These are phyloP conservation scores for Trypanosoma conorhini DNA, from an alignment of 208 protist species.

Conservation along the genomic window DNA sequence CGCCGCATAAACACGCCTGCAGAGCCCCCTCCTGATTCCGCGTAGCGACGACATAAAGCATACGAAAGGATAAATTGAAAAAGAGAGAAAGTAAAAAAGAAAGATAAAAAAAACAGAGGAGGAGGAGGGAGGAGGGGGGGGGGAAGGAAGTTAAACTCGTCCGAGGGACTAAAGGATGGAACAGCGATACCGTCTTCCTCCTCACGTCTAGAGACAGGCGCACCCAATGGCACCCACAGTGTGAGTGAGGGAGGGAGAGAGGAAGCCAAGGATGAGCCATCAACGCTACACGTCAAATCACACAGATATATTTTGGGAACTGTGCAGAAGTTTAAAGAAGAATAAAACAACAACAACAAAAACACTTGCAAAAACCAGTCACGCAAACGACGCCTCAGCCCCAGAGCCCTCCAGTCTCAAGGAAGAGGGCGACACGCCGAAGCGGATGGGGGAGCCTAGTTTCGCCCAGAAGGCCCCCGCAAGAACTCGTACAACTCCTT, in stretches of 20 bases:
- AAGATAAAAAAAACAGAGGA: not conserved
- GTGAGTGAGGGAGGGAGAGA: not conserved
- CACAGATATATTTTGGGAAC: not conserved
- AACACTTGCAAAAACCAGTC: not conserved
- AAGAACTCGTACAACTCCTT: constrained; percentile 28
- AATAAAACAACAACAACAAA: constrained; percentile 7
- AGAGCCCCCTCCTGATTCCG: not conserved
- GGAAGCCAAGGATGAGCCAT: not conserved
- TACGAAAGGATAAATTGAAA: not conserved
- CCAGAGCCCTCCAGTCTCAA: not conserved
- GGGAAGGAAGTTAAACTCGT: no score
- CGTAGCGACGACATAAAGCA: constrained; percentile 5
- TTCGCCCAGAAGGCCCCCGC: not conserved
- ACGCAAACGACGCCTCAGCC: constrained; percentile 9
- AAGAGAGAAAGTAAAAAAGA: not conserved
- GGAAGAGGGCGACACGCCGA: not conserved
- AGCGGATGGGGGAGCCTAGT: no score
- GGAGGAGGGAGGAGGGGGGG: no score
- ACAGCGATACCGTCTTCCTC: not conserved
- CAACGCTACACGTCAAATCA: constrained; percentile 1
- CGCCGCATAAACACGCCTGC: constrained; percentile 14
- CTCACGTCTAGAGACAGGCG: not conserved
- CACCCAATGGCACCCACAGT: not conserved
- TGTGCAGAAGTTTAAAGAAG: constrained; percentile 1
- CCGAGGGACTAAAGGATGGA: no score